Evolutionary conservation across 2,329 filamentous ascomycete genomes (phyloP).

Genomic region (Colletotrichum aenigma): DNA sequence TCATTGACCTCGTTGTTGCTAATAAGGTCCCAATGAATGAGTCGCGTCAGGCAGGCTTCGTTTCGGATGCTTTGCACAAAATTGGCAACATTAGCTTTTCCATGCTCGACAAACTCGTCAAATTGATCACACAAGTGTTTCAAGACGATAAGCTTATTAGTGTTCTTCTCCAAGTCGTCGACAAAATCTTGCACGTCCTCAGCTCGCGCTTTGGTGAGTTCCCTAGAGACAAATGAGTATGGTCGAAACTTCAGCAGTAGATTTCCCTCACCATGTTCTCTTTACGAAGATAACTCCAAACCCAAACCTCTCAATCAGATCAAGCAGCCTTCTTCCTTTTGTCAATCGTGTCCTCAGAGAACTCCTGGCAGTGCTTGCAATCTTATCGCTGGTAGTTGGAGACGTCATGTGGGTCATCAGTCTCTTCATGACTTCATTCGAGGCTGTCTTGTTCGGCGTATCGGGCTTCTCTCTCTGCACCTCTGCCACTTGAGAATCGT

Average conservation of each 20-base stretch:
- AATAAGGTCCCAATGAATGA: not conserved
- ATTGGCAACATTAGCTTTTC: not conserved
- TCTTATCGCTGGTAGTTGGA: not conserved
- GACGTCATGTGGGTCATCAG: not conserved
- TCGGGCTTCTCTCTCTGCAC: not conserved
- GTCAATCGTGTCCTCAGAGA: not conserved
- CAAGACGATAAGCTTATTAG: not conserved
- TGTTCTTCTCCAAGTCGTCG: not conserved
- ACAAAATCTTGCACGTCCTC: not conserved
- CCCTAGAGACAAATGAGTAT: not conserved
- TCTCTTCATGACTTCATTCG: not conserved
- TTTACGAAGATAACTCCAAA: not conserved
- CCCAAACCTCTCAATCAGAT: not conserved
- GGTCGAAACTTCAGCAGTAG: not conserved
- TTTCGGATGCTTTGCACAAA: not conserved
- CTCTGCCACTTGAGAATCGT: not conserved
- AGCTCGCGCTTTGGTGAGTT: not conserved
- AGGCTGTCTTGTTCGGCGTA: not conserved
- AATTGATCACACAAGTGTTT: not conserved
- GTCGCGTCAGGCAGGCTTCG: not conserved
- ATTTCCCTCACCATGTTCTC: not conserved
- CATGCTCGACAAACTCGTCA: not conserved
- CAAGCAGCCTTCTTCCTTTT: not conserved
- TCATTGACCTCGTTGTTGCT: not conserved
- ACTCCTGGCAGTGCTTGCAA: not conserved